Base-by-base conservation (phyloP, 1,139 yeast species). In the Meyerozyma smithsonii region DNA sequence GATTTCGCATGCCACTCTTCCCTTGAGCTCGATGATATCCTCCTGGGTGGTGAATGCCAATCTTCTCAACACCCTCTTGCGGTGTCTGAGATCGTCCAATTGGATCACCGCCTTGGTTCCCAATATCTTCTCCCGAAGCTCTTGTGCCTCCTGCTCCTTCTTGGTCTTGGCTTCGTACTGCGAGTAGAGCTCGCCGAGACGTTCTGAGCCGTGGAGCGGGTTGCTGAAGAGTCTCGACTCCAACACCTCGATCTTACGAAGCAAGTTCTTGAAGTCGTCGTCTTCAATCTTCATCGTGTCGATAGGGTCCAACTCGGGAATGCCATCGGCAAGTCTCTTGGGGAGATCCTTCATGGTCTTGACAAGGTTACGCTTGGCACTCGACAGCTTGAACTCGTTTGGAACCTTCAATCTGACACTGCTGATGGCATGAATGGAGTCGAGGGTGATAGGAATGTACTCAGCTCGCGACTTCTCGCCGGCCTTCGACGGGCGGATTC, bases 1-100 rank as follows among this genome's bases (percentile, higher is more conserved):
- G 53, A 92, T 92, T 55, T 92, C 98, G 63, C 98, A 90, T 0
- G 97, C 97, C 39, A 75, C 82, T 56, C 98, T 77, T 36, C 99
- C 99, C 66, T 94, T 94, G 51, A 92, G 72, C 58, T 92, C 97
- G 48, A 92, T 94, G 44, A 92, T 84, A 59, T 87, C 96, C 48
- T 81, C 77, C 46, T 74, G 78, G 2, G 95, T 82, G 34, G 92
- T 84, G 66, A 92, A 92, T 1, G 92, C 97, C 35, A 77, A 61
- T 51, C 81, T 65, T 59, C 97, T 79, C 48, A 92, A 69, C 2
- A 92, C 97, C 55, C 97, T 75, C 62, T 89, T 90, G 55, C 98
- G 82, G 56, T 87, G 88, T 59, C 86, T 87, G 55, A 92, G 73
- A 59, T 92, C 98, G 56, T 94, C 97, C 51, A 94, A 69, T 63